These are phyloP conservation scores for Calonectria ilicicola DNA, from an alignment of 2,329 filamentous ascomycete genomes.

Conservation along the genomic window DNA sequence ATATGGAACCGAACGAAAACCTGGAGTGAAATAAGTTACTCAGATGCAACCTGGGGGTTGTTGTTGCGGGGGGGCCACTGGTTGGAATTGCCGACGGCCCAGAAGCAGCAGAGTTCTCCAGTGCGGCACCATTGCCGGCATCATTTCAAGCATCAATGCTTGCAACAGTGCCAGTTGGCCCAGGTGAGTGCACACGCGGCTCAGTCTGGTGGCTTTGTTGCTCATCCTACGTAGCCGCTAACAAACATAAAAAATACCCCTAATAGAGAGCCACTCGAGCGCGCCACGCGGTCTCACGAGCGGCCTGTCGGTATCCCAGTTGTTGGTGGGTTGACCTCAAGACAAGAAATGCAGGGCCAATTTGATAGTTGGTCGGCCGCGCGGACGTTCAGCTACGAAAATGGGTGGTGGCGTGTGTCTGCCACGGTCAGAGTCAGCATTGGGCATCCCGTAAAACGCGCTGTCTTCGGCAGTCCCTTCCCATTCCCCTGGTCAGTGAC, in stretches of 20 bases:
- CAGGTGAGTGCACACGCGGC: not conserved
- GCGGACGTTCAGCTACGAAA: not conserved
- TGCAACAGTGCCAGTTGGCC: not conserved
- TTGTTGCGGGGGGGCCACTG: not conserved
- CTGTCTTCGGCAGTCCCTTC: not conserved
- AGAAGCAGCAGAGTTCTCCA: not conserved
- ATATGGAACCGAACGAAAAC: not conserved
- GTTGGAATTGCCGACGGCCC: not conserved
- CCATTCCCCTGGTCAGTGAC: not conserved
- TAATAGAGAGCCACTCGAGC: not conserved
- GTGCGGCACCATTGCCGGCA: not conserved
- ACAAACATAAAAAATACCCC: not conserved
- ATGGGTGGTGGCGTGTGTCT: not conserved
- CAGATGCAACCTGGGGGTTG: not conserved
- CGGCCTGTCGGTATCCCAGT: not conserved
- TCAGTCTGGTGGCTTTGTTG: not conserved
- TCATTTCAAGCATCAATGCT: slow-evolving; percentile 1
- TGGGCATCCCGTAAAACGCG: not conserved
- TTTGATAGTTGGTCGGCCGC: not conserved
- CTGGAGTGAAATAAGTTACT: not conserved
- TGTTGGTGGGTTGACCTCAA: not conserved
- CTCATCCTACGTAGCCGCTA: not conserved
- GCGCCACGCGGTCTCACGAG: not conserved
- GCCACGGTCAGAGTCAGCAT: not conserved
- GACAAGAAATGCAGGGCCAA: not conserved